phyloP scores from a whole-genome alignment of 2,329 filamentous ascomycete species.

The Calonectria pteridis region DNA sequence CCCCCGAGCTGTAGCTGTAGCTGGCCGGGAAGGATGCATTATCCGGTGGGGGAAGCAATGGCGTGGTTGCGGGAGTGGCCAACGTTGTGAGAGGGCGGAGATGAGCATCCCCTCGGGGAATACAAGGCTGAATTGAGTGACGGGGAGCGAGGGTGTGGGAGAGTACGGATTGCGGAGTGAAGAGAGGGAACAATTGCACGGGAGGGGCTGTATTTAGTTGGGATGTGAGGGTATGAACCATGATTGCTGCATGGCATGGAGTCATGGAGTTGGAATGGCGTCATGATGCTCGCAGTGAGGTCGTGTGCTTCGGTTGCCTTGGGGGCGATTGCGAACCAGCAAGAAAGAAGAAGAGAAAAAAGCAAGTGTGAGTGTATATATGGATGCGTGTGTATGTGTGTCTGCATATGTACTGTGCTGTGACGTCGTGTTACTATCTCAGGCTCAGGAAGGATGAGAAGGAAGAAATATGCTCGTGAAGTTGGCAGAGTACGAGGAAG shows the following conservation, averaged over 20 bases:
- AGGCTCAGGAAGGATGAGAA: background rate
- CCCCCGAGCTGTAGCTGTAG: background rate
- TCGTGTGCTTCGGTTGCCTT: background rate
- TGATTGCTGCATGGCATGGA: background rate
- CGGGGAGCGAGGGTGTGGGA: background rate
- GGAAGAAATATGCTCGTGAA: background rate
- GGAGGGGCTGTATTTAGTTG: background rate
- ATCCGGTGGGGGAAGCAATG: background rate
- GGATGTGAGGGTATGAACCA: background rate
- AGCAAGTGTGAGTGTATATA: background rate
- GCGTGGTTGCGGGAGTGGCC: background rate
- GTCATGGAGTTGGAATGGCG: background rate
- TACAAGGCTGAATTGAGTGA: constrained; percentile 21
- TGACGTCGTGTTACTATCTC: constrained; percentile 7
- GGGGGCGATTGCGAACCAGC: background rate
- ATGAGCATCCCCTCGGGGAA: constrained; percentile 26
- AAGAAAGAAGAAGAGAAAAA: background rate
- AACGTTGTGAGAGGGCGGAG: constrained; percentile 20
- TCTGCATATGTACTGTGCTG: background rate
- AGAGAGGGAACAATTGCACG: background rate
- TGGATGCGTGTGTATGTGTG: background rate
- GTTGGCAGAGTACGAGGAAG: background rate
- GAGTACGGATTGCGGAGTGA: background rate
- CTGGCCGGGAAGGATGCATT: background rate
- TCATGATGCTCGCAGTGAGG: background rate